Percentiles rank a stretch among this genome's conserved stretches.
phyloP scores from a whole-genome alignment of 2,329 filamentous ascomycete species.

The Davidsoniella virescens region DNA sequence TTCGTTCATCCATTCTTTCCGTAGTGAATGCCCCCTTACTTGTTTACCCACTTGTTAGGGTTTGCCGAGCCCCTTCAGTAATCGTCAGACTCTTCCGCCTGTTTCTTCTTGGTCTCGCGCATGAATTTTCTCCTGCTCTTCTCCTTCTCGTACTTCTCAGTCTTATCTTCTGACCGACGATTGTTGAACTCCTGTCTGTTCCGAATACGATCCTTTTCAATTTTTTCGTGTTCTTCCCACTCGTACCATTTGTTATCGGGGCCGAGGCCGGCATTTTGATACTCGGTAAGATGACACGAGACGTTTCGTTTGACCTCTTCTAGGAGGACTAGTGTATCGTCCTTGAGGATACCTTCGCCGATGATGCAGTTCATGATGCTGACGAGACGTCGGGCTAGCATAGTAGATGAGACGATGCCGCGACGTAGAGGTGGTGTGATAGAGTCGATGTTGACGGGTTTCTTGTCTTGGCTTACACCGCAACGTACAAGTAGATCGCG shows the following conservation, averaged over 20 bases:
- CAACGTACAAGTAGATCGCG: slow-evolving; percentile 6
- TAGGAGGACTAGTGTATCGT: slow-evolving; percentile 2
- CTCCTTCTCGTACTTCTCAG: not conserved
- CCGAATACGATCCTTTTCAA: not conserved
- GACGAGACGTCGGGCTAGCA: slow-evolving; percentile 18
- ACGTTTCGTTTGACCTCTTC: slow-evolving; percentile 4
- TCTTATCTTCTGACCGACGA: not conserved
- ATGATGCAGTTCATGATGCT: slow-evolving; percentile 4
- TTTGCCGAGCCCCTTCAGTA: too few species aligned
- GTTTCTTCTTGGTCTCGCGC: not conserved
- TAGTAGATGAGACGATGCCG: slow-evolving; percentile 6
- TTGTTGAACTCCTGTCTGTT: slow-evolving; percentile 1
- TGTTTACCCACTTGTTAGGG: too few species aligned
- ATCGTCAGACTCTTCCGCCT: not conserved
- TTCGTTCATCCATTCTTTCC: too few species aligned
- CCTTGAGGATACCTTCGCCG: slow-evolving; percentile 6
- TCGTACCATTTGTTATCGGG: slow-evolving; percentile 8
- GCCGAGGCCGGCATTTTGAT: slow-evolving; percentile 1
- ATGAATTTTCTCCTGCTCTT: too few species aligned
- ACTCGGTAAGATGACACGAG: slow-evolving; percentile 3
- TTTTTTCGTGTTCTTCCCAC: slow-evolving; percentile 7
- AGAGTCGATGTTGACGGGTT: not conserved
- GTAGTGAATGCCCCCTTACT: too few species aligned
- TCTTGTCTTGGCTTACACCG: not conserved
- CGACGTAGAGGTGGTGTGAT: not conserved